These are phyloP conservation scores for Oemleria cerasiformis DNA, from an alignment of 306 rosid species.

Conservation along the genomic window DNA sequence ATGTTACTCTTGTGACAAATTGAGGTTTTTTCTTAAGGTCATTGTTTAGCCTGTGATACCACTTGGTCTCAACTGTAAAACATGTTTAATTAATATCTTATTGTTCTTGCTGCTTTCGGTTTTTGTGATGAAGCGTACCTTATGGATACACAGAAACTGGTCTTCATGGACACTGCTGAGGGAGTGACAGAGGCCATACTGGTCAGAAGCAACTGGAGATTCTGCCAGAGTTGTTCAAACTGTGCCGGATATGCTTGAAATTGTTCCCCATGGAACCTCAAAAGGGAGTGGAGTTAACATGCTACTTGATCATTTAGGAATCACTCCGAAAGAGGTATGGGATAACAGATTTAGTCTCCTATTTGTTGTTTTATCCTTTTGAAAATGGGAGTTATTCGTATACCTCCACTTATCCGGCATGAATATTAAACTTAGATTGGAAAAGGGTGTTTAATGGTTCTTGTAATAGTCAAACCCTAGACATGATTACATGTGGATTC, in stretches of 20 bases:
- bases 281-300: conserved; percentile 83
- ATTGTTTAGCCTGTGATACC: background rate
- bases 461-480: no score
- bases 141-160: conserved; percentile 59
- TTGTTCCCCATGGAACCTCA: conserved; percentile 82
- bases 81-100: background rate
- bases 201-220: conserved; percentile 65
- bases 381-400: background rate
- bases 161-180: conserved; percentile 66
- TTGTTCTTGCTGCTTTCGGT: conserved; percentile 2
- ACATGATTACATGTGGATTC: no score
- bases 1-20: background rate
- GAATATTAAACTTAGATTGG: background rate
- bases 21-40: background rate
- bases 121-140: background rate
- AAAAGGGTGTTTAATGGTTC: background rate
- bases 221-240: conserved; percentile 82
- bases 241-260: conserved; percentile 83
- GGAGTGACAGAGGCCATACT: conserved; percentile 79
- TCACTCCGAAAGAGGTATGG: conserved; percentile 71
- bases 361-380: background rate
- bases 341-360: conserved; percentile 3
- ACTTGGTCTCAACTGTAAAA: background rate
- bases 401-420: background rate
- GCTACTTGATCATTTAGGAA: conserved; percentile 79